These are phyloP conservation scores for Dalbergia cultrata DNA, from an alignment of 306 rosid genomes.

Conservation along the genomic window DNA sequence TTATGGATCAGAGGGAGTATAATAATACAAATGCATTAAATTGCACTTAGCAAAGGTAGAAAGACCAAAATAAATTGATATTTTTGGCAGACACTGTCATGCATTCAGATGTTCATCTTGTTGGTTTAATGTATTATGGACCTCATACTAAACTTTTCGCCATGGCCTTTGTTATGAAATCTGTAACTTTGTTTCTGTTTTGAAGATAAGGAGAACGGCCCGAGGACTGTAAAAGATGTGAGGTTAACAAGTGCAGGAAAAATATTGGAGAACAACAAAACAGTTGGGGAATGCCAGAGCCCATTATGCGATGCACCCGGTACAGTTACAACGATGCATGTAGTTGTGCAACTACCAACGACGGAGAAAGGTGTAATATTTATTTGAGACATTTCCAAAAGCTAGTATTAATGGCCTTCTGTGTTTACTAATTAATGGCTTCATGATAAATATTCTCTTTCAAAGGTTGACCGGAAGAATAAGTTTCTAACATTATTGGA, in stretches of 20 bases:
- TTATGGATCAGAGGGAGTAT: too few species aligned
- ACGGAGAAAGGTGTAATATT: constrained; percentile 73
- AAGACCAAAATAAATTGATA: not conserved
- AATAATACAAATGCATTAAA: not conserved
- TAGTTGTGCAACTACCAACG: constrained; percentile 80
- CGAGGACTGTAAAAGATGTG: constrained; percentile 91
- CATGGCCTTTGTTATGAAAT: constrained; percentile 6
- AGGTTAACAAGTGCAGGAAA: constrained; percentile 90
- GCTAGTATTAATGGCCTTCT: constrained; percentile 12
- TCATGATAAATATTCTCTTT: constrained; percentile 16
- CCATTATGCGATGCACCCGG: constrained; percentile 84
- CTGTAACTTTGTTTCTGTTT: constrained; percentile 38
- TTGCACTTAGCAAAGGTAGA: constrained; percentile 1
- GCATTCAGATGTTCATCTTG: constrained; percentile 33
- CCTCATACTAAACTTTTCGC: not conserved
- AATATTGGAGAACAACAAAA: constrained; percentile 85
- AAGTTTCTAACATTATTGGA: not conserved
- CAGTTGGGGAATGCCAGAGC: constrained; percentile 90
- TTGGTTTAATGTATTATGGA: constrained; percentile 31
- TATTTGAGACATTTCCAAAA: constrained; percentile 20
- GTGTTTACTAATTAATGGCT: not conserved
- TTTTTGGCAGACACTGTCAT: not conserved
- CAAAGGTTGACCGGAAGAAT: not conserved
- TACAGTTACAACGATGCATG: constrained; percentile 92
- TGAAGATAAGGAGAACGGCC: constrained; percentile 88